Percentiles rank a stretch among this genome's conserved stretches.
These are phyloP conservation scores for Rickenella mellea DNA, from an alignment of 768 basidiomycete species.

Conservation along the genomic window DNA sequence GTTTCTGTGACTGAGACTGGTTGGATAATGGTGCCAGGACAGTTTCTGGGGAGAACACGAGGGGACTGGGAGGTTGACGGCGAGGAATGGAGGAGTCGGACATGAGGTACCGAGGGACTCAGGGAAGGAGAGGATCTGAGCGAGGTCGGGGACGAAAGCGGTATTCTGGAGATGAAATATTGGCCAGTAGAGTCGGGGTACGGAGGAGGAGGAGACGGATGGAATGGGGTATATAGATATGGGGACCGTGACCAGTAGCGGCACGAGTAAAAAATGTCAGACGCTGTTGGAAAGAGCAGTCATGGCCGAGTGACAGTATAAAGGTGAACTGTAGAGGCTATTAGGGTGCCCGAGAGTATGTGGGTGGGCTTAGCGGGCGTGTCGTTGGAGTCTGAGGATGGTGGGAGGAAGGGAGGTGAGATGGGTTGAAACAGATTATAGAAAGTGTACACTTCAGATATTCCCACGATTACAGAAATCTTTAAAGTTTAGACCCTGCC, in stretches of 20 bases:
- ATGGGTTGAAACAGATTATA: background rate
- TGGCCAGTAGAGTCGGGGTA: constrained; percentile 8
- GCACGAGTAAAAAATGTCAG: background rate
- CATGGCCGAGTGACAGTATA: background rate
- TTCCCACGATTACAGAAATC: constrained; percentile 1
- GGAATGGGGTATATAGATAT: constrained; percentile 1
- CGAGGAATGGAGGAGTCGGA: constrained; percentile 30
- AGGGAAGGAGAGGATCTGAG: constrained; percentile 5
- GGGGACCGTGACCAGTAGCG: background rate
- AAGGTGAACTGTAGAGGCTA: background rate
- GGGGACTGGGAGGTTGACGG: constrained; percentile 61
- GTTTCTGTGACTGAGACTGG: constrained; percentile 28
- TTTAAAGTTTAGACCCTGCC: no score
- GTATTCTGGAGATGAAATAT: constrained; percentile 4
- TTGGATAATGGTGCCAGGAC: constrained; percentile 44
- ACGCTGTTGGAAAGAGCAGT: background rate
- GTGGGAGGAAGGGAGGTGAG: constrained; percentile 1
- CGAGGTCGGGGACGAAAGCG: constrained; percentile 2
- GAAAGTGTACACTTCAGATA: background rate
- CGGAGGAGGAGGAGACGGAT: constrained; percentile 2
- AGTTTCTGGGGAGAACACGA: constrained; percentile 66
- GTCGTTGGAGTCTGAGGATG: background rate
- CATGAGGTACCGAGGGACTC: constrained; percentile 31
- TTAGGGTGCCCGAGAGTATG: background rate
- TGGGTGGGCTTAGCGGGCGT: background rate